Evolutionary conservation across 1,284 basidiomycete genomes (phyloP).

Genomic region (Schizopora paradoxa): DNA sequence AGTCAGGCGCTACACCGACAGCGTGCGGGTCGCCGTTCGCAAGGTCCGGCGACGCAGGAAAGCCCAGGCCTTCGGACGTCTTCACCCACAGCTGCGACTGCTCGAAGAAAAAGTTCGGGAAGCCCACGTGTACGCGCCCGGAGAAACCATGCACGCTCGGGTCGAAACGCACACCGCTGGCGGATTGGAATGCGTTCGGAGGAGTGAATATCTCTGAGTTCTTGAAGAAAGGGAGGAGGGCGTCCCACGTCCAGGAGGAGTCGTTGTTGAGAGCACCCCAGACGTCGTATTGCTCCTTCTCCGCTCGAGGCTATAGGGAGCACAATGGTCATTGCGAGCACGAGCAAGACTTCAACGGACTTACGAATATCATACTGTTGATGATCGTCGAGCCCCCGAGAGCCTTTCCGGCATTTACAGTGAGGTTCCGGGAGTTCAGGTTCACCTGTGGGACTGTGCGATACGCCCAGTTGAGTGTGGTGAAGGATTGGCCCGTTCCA

Average conservation of each 20-base stretch:
- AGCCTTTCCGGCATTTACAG: conserved; percentile 17
- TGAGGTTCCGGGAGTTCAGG: conserved; percentile 9
- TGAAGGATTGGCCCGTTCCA: conserved; percentile 4
- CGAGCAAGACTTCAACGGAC: neutral
- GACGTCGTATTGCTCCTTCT: conserved; percentile 16
- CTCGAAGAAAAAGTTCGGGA: conserved; percentile 16
- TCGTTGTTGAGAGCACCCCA: conserved; percentile 16
- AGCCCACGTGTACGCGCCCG: conserved; percentile 15
- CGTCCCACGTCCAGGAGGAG: conserved; percentile 11
- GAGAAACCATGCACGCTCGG: conserved; percentile 10
- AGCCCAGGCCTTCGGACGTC: conserved; percentile 9
- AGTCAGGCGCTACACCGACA: conserved; percentile 12
- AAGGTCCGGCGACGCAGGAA: conserved; percentile 12
- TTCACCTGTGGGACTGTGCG: conserved; percentile 13
- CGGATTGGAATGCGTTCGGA: conserved; percentile 10
- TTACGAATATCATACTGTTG: conserved; percentile 18
- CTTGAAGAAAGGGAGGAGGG: conserved; percentile 16
- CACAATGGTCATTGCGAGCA: neutral
- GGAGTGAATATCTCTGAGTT: conserved; percentile 14
- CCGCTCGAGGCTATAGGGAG: conserved; percentile 9
- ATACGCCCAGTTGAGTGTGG: conserved; percentile 14
- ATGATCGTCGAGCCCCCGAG: conserved; percentile 15
- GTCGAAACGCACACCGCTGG: conserved; percentile 12
- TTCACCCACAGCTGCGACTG: conserved; percentile 12
- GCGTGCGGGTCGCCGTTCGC: conserved; percentile 15